phyloP scores from a whole-genome alignment of 2,329 filamentous ascomycete genomes.

The Colletotrichum destructivum region DNA sequence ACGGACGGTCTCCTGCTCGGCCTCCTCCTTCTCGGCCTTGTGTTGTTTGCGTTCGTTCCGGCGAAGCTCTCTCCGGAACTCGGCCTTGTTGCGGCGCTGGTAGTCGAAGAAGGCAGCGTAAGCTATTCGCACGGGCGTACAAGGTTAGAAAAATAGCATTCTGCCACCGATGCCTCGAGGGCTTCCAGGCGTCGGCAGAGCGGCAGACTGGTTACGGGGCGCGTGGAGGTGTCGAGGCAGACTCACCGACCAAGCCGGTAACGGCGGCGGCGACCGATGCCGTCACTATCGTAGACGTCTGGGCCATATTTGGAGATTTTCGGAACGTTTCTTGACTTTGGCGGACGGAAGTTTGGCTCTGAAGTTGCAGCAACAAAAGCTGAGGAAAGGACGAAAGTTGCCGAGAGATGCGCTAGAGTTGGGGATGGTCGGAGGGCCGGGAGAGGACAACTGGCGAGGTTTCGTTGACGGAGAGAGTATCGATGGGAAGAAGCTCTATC shows the following conservation, averaged over 20 bases:
- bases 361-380: slow-evolving; percentile 1
- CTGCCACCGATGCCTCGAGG: slow-evolving; percentile 16
- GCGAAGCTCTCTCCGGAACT: slow-evolving; percentile 78
- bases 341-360: slow-evolving; percentile 41
- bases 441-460: slow-evolving; percentile 18
- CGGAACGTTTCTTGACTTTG: slow-evolving; percentile 26
- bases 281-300: slow-evolving; percentile 70
- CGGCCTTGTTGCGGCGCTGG: slow-evolving; percentile 73
- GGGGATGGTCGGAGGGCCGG: slow-evolving; percentile 18
- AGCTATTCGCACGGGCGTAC: slow-evolving; percentile 56
- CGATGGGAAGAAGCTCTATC: slow-evolving; percentile 41
- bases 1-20: slow-evolving; percentile 74
- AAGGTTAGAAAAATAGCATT: slow-evolving; percentile 40
- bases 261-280: slow-evolving; percentile 74
- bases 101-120: slow-evolving; percentile 81
- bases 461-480: slow-evolving; percentile 36
- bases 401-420: slow-evolving; percentile 16
- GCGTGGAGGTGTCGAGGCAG: slow-evolving; percentile 18
- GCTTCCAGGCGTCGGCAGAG: slow-evolving; percentile 27
- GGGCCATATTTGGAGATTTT: slow-evolving; percentile 44
- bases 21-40: slow-evolving; percentile 80
- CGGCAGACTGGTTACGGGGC: not conserved
- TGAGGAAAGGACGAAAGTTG: not conserved
- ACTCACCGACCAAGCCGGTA: slow-evolving; percentile 72
- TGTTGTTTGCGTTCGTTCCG: slow-evolving; percentile 82